phyloP scores from a whole-genome alignment of 129 eudicot species.

The Artemisia annua region DNA sequence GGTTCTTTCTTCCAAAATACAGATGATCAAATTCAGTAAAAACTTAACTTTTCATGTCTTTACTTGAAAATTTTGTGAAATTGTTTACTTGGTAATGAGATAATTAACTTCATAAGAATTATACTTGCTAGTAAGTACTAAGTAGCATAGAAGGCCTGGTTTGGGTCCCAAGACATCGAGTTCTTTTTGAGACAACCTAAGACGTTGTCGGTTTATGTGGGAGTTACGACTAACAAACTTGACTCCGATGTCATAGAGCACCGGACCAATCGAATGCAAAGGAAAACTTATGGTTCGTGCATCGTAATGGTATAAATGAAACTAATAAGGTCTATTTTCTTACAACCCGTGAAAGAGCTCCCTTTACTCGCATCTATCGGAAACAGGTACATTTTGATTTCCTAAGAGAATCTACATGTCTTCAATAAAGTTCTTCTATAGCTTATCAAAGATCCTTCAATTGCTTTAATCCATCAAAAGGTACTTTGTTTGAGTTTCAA shows the following conservation, averaged over 20 bases:
- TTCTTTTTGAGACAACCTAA: background rate
- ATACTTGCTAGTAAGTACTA: background rate
- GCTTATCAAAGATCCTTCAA: background rate
- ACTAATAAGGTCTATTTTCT: background rate
- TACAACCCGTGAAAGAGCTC: background rate
- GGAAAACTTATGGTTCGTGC: too few species aligned
- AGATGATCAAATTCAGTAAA: background rate
- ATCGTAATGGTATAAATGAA: too few species aligned
- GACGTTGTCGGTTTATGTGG: background rate
- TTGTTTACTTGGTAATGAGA: background rate
- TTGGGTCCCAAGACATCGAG: too few species aligned
- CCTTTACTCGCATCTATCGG: background rate
- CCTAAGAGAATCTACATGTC: background rate
- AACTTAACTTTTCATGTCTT: background rate
- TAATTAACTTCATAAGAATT: background rate
- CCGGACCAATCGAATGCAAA: too few species aligned
- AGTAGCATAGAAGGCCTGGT: background rate
- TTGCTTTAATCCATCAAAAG: constrained; percentile 11
- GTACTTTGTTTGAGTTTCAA: constrained; percentile 7
- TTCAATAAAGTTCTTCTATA: background rate
- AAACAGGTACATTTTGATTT: too few species aligned
- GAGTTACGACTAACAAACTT: background rate
- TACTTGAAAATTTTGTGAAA: background rate
- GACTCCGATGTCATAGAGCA: too few species aligned
- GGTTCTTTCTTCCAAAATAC: background rate